These are phyloP conservation scores for Thelonectria discophora DNA, from an alignment of 2,329 filamentous ascomycete species.

Conservation along the genomic window DNA sequence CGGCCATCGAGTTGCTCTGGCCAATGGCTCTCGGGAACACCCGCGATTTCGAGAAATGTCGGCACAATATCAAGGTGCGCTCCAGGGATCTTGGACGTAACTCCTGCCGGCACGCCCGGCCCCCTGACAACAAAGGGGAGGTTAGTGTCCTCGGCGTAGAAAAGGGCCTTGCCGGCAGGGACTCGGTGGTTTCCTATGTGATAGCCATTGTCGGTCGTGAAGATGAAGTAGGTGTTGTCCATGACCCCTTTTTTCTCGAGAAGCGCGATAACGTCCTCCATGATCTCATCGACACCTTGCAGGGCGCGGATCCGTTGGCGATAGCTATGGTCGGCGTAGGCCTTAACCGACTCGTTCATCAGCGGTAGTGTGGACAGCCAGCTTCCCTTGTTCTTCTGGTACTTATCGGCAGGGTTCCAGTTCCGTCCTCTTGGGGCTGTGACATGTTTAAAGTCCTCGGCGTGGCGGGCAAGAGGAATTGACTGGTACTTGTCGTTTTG, in stretches of 20 bases:
- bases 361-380: background rate
- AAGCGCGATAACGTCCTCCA: constrained; percentile 43
- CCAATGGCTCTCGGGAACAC: constrained; percentile 28
- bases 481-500: background rate
- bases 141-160: constrained; percentile 45
- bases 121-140: constrained; percentile 44
- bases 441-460: background rate
- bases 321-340: background rate
- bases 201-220: constrained; percentile 43
- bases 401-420: constrained; percentile 2
- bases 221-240: constrained; percentile 40
- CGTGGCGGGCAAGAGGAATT: background rate
- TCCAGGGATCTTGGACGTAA: constrained; percentile 34
- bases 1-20: constrained; percentile 44
- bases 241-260: constrained; percentile 39
- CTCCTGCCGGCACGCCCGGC: constrained; percentile 36
- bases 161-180: constrained; percentile 39
- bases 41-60: constrained; percentile 42
- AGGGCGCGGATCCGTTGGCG: constrained; percentile 5
- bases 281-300: constrained; percentile 46
- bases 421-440: background rate
- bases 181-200: constrained; percentile 41
- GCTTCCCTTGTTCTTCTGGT: constrained; percentile 4
- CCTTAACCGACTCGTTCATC: background rate
- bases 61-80: constrained; percentile 43